phyloP scores from a whole-genome alignment of 768 basidiomycete species.

The Tremella mesenterica region DNA sequence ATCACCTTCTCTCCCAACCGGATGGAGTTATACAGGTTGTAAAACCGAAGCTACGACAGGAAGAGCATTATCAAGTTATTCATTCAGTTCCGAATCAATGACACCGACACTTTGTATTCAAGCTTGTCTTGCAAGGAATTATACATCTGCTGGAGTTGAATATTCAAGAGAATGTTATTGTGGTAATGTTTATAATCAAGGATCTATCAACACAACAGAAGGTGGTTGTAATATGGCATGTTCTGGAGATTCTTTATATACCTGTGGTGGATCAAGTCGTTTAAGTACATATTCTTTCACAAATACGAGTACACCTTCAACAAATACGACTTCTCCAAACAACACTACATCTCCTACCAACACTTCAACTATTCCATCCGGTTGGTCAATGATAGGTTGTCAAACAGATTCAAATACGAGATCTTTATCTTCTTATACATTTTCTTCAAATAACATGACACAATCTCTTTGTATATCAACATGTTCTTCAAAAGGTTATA shows the following conservation, averaged over 20 bases:
- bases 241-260: conserved; percentile 47
- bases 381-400: conserved; percentile 3
- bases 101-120: conserved; percentile 62
- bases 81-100: conserved; percentile 45
- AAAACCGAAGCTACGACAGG: conserved; percentile 20
- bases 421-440: conserved; percentile 2
- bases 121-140: conserved; percentile 54
- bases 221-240: conserved; percentile 66
- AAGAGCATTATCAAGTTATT: conserved; percentile 31
- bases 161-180: conserved; percentile 42
- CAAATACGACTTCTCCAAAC: neutral
- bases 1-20: conserved; percentile 17
- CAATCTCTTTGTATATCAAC: conserved; percentile 13
- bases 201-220: conserved; percentile 48
- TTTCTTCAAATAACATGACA: conserved; percentile 9
- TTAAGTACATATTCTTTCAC: conserved; percentile 26
- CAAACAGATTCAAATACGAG: conserved; percentile 2
- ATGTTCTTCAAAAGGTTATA: conserved; percentile 5
- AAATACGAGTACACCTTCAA: conserved; percentile 1
- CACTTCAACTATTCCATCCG: conserved; percentile 4
- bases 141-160: conserved; percentile 62
- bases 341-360: neutral
- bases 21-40: conserved; percentile 34
- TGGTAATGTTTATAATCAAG: conserved; percentile 59
- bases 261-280: conserved; percentile 29